phyloP scores from a whole-genome alignment of 495 filamentous ascomycete species.

The Talaromyces ruber region DNA sequence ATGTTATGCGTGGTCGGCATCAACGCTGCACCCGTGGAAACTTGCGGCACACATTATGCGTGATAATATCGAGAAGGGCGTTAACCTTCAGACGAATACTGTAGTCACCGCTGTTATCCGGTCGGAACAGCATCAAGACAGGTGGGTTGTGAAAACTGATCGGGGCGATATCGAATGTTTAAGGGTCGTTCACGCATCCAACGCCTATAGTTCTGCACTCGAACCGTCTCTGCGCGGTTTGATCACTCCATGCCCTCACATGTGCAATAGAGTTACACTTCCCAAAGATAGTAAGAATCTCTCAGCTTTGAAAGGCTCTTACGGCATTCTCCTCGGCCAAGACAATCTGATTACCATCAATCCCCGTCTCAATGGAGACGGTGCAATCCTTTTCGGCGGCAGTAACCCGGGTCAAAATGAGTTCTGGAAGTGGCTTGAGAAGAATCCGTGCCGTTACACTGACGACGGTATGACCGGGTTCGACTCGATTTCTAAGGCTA shows the following conservation, averaged over 20 bases:
- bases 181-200: neutral
- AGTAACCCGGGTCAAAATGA: neutral
- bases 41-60: neutral
- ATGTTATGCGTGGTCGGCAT: neutral
- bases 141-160: neutral
- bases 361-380: neutral
- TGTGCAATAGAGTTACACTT: neutral
- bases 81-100: neutral
- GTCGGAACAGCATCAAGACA: neutral
- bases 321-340: neutral
- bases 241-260: neutral
- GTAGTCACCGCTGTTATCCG: neutral
- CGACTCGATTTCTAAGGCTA: neutral
- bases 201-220: neutral
- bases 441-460: neutral
- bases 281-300: neutral
- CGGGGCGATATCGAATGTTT: neutral
- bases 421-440: neutral
- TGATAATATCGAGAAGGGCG: neutral
- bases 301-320: neutral
- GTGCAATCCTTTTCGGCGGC: neutral
- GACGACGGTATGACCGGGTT: neutral
- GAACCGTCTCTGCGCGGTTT: neutral
- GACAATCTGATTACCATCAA: neutral
- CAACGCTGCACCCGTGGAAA: neutral